A percentile compares a stretch with the other conserved stretches of the same genome.
Conservation (phyloP, 1,284 basidiomycete genomes). For the Puccinia novopanici region DNA sequence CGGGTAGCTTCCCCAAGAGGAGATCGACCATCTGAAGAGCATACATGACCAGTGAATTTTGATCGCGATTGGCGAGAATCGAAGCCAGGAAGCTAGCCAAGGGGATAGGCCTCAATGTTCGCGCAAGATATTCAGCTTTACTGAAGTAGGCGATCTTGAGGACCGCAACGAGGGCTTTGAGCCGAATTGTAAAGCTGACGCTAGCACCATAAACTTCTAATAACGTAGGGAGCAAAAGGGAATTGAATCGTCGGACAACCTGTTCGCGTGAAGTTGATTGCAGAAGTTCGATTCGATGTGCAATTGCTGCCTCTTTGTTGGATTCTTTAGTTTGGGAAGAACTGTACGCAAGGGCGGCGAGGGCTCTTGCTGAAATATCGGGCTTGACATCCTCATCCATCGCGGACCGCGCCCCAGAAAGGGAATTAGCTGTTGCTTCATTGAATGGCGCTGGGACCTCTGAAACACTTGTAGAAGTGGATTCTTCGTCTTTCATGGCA, state of each 20-base stretch:
- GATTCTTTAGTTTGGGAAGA: conserved; percentile 21
- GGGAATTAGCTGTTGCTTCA: conserved; percentile 5
- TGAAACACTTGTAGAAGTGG: conserved; percentile 35
- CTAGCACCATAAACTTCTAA: conserved; percentile 94
- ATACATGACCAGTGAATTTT: conserved; percentile 77
- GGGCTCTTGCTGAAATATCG: conserved; percentile 35
- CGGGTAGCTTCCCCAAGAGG: conserved; percentile 75
- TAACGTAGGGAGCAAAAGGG: conserved; percentile 81
- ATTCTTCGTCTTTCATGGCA: conserved; percentile 54
- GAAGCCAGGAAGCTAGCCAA: conserved; percentile 89
- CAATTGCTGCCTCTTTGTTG: conserved; percentile 57
- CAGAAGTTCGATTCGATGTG: conserved; percentile 64
- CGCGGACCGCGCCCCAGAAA: not conserved
- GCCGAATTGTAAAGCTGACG: conserved; percentile 77
- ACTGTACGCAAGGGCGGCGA: conserved; percentile 11
- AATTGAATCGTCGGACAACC: conserved; percentile 77
- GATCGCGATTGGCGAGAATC: conserved; percentile 85
- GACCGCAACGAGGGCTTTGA: conserved; percentile 80
- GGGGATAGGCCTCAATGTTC: conserved; percentile 79
- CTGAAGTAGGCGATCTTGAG: conserved; percentile 86
- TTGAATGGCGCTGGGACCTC: conserved; percentile 13
- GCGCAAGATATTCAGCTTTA: conserved; percentile 72
- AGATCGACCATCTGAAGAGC: conserved; percentile 89
- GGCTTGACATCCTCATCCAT: conserved; percentile 48
- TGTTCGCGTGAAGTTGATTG: conserved; percentile 65